Conservation (phyloP, 345 rosid species). For the Hevea brasiliensis region DNA sequence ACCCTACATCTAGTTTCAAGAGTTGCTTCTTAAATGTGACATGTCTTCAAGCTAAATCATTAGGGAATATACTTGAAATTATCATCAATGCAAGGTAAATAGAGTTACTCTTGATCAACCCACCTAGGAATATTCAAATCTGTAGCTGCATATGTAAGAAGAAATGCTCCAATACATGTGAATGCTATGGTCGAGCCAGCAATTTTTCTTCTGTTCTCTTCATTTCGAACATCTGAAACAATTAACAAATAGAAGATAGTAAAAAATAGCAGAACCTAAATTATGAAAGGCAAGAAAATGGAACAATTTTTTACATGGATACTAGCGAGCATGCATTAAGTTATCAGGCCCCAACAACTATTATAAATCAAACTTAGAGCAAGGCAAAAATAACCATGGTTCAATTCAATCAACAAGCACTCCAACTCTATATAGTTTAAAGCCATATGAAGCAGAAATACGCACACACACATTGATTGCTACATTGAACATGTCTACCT, state of each 20-base stretch:
- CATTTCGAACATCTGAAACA: slow-evolving; percentile 50
- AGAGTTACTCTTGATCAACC: slow-evolving; percentile 15
- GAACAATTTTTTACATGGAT: background rate
- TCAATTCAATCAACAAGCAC: background rate
- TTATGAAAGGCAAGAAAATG: background rate
- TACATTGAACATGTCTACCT: too few relatives aligned
- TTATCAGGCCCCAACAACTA: background rate
- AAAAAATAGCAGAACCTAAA: slow-evolving; percentile 13
- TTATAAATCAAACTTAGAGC: background rate
- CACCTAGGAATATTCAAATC: slow-evolving; percentile 68
- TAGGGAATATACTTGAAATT: background rate
- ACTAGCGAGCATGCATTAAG: background rate
- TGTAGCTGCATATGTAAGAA: slow-evolving; percentile 75
- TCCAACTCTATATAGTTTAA: background rate
- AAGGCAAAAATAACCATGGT: background rate
- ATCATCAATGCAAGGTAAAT: background rate
- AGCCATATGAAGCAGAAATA: too few relatives aligned
- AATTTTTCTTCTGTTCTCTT: slow-evolving; percentile 61
- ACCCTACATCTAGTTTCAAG: background rate
- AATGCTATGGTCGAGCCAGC: slow-evolving; percentile 93
- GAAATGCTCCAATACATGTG: slow-evolving; percentile 67
- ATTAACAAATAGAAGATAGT: slow-evolving; percentile 13
- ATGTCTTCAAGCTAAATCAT: background rate
- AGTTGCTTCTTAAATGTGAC: too few relatives aligned
- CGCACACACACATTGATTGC: too few relatives aligned